phyloP scores from a whole-genome alignment of 148 eudicot genomes.

The Nepenthes mirabilis region DNA sequence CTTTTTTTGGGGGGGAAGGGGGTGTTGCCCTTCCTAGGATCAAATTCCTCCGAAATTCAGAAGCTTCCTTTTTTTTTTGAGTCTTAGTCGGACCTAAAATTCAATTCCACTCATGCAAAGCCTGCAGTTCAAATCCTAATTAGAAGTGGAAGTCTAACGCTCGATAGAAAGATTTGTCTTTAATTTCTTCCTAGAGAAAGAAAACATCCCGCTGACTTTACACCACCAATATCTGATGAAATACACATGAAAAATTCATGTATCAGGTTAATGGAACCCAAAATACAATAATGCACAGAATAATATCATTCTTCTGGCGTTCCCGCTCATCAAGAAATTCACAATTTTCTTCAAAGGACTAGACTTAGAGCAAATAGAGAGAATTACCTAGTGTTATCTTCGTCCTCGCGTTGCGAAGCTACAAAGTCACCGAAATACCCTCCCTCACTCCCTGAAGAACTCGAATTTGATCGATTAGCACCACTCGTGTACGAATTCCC shows the following conservation, averaged over 20 bases:
- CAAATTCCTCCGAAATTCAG: no score
- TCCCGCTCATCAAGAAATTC: background rate
- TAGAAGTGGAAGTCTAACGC: no score
- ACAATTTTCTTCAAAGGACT: no score
- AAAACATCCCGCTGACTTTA: no score
- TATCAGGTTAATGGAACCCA: background rate
- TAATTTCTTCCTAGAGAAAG: no score
- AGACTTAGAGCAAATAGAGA: background rate
- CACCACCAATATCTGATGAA: background rate
- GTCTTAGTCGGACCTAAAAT: no score
- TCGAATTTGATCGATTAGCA: constrained; percentile 29
- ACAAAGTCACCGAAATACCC: constrained; percentile 26
- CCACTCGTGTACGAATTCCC: constrained; percentile 14
- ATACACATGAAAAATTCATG: background rate
- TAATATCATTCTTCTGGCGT: background rate
- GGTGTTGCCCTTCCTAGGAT: no score
- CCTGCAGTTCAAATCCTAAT: no score
- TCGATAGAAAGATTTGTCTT: no score
- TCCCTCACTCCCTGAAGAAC: constrained; percentile 43
- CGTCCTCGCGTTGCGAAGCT: constrained; percentile 24
- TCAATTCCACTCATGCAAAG: no score
- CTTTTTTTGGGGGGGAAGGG: no score
- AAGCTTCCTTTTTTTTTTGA: no score
- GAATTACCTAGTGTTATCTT: constrained; percentile 54
- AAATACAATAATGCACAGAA: background rate